Percentiles rank a stretch among this genome's conserved stretches.
These are phyloP conservation scores for Daldinia vernicosa DNA, from an alignment of 495 filamentous ascomycete genomes.

Conservation along the genomic window DNA sequence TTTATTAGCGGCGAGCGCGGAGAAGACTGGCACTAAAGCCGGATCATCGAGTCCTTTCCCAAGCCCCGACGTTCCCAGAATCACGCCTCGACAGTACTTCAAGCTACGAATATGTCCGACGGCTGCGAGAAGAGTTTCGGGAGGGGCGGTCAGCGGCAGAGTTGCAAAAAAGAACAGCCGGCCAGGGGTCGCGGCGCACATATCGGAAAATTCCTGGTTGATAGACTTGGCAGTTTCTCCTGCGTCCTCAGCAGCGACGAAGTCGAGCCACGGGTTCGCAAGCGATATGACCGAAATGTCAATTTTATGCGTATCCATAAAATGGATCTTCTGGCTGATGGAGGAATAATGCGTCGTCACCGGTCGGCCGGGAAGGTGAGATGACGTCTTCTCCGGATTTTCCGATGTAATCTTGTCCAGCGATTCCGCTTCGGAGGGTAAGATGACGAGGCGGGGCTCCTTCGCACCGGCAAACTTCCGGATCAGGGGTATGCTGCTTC, in stretches of 20 bases:
- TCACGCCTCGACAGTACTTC: conserved; percentile 79
- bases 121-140: conserved; percentile 67
- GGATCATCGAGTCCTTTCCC: conserved; percentile 85
- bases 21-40: conserved; percentile 72
- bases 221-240: conserved; percentile 68
- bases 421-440: conserved; percentile 70
- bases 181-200: conserved; percentile 67
- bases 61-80: conserved; percentile 87
- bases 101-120: conserved; percentile 68
- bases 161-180: conserved; percentile 83
- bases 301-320: conserved; percentile 88
- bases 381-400: conserved; percentile 49
- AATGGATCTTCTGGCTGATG: conserved; percentile 75
- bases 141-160: conserved; percentile 77
- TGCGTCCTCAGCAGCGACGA: conserved; percentile 70
- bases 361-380: conserved; percentile 69
- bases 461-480: conserved; percentile 68
- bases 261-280: conserved; percentile 97
- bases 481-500: conserved; percentile 81
- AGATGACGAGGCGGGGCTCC: conserved; percentile 79
- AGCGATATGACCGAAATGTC: conserved; percentile 86
- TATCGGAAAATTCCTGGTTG: conserved; percentile 78
- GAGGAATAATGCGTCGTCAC: conserved; percentile 79
- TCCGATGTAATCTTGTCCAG: conserved; percentile 54
- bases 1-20: conserved; percentile 68